Evolutionary conservation across 2,329 filamentous ascomycete species (phyloP), one percentile per base, ranked within the genome.

Genomic region (Davidsoniella virescens): DNA sequence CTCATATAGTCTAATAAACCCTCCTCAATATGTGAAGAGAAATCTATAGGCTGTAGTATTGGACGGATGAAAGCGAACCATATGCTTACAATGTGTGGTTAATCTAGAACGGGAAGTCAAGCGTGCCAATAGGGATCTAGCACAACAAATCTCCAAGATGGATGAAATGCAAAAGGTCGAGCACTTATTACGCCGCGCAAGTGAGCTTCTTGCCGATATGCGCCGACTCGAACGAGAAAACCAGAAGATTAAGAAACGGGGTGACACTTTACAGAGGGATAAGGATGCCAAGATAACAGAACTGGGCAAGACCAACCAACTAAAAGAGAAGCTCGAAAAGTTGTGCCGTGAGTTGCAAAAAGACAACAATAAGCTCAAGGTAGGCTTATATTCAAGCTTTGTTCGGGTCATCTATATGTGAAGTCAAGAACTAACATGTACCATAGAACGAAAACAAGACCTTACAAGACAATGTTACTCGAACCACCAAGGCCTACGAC

Each of bases 281-380:
- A 93, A 94, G 64, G 92, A 98, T 62, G 80, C 85, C 57, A 83
- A 84, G 52, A 80, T 87, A 58, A 84, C 82, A 44, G 92, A 98
- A 63, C 71, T 94, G 51, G 90, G 80, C 67, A 94, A 94, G 67
- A 90, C 88, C 18, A 81, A 84, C 17, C 84, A 82, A 1, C 78
- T 96, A 62, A 95, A 94, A 64, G 88, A 96, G 64, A 96, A 96
- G 67, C 71, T 98, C 43, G 92, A 98, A 66, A 98, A 96, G 63
- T 71, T 98, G 29, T 95, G 88, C 59, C 75, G 92, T 51, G 92
- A 98, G 64, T 73, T 98, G 50, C 92, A 93, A 54, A 84, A 90
- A 59, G 92, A 98, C 62, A 98, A 98, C 65, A 96, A 96, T 67
- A 93, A 94, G 67, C 79, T 98, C 56, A 96, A 96, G 82, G 86